A percentile compares a stretch with the other conserved stretches of the same genome.
Conservation (phyloP, 2,329 filamentous ascomycete genomes). For the Alternaria alternata region DNA sequence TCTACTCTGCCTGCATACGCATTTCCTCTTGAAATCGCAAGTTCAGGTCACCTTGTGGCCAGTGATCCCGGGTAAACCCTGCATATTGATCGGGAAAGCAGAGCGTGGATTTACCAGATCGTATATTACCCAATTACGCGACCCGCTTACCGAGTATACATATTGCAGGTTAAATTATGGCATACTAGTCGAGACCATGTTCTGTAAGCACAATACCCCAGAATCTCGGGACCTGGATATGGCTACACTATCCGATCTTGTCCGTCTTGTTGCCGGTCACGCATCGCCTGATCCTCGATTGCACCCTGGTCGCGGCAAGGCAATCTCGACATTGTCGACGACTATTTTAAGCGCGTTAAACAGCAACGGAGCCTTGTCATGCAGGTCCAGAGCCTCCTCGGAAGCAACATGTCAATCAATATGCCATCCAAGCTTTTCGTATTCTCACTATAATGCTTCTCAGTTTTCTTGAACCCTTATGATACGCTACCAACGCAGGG, state of each 20-base stretch:
- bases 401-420: conserved; percentile 33
- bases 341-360: conserved; percentile 40
- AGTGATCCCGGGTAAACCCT: conserved; percentile 27
- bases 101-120: conserved; percentile 27
- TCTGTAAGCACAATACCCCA: conserved; percentile 42
- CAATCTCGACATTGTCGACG: conserved; percentile 22
- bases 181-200: conserved; percentile 43
- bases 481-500: conserved; percentile 11
- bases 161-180: conserved; percentile 40
- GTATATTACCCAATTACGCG: conserved; percentile 46
- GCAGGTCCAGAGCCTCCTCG: conserved; percentile 30
- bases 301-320: conserved; percentile 29
- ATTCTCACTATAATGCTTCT: conserved; percentile 37
- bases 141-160: conserved; percentile 34
- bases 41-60: conserved; percentile 19
- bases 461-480: conserved; percentile 15
- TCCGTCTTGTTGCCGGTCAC: conserved; percentile 10
- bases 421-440: conserved; percentile 44
- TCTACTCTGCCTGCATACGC: conserved; percentile 18
- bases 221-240: conserved; percentile 28
- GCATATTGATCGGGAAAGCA: conserved; percentile 33
- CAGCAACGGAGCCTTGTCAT: conserved; percentile 15
- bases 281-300: conserved; percentile 40
- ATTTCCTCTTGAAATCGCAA: conserved; percentile 14
- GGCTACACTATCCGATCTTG: conserved; percentile 10